Conservation (phyloP, 768 basidiomycete genomes). For the Suillus subaureus region DNA sequence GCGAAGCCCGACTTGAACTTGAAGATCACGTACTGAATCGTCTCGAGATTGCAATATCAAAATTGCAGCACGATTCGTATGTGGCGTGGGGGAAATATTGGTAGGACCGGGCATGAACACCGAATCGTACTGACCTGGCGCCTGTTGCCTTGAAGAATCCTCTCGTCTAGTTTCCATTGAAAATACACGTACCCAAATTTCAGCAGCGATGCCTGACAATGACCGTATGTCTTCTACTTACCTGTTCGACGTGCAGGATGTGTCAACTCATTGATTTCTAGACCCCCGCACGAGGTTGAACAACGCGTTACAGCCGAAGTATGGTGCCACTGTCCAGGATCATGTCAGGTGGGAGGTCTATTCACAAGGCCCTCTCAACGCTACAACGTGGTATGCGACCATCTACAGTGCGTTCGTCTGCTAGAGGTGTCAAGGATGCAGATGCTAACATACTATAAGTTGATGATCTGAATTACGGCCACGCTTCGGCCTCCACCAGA, state of each 20-base stretch:
- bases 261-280: neutral
- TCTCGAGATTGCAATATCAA: neutral
- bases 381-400: neutral
- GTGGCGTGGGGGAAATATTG: neutral
- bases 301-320: neutral
- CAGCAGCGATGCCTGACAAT: neutral
- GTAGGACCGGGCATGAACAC: neutral
- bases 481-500: neutral
- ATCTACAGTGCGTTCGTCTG: neutral
- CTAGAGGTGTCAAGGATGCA: neutral
- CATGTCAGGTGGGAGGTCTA: neutral
- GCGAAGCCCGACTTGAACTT: neutral
- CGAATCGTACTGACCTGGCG: neutral
- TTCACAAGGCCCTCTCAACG: neutral
- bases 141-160: neutral
- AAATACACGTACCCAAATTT: neutral
- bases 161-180: neutral
- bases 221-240: neutral
- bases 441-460: neutral
- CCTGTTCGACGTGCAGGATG: neutral
- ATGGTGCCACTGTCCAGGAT: rapidly evolving
- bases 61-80: neutral
- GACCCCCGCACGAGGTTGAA: neutral
- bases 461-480: neutral
- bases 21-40: neutral